Evolutionary conservation across 805 yeast genomes (phyloP), one percentile per base, ranked within the genome.

Genomic region (Hemisphaericaspora nanyangensis): DNA sequence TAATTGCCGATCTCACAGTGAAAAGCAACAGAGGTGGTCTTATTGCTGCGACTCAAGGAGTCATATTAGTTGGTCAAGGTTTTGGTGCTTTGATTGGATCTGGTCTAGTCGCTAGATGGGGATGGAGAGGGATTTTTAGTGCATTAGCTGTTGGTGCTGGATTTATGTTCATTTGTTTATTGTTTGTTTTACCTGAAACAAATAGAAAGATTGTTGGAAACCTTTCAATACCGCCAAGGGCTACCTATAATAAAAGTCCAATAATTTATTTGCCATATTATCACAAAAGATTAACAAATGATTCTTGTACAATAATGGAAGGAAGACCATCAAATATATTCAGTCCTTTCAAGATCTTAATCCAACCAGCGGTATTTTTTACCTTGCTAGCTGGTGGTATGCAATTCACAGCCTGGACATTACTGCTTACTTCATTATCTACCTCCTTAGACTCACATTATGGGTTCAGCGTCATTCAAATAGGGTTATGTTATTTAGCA

Each of bases 71-170:
- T 7, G 95, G 93, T 2, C 83, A 81, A 49, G 87, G 85, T 1
- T 69, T 87, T 45, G 89, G 93, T 12, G 88, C 93, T 0, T 63
- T 88, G 15, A 60, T 87, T 17, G 54, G 85, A 68, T 66, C 77
- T 3, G 71, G 74, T 16, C 32, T 61, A 15, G 49, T 53, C 3
- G 30, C 52, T 16, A 35, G 52, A 12, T 61, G 55, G 49, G 51
- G 49, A 13, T 87, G 95, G 95, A 68, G 88, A 45, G 79, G 87
- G 0, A 73, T 80, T 11, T 82, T 83, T 49, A 81, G 86, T 80
- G 82, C 85, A 44, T 58, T 84, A 35, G 77, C 83, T 1, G 77
- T 82, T 17, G 76, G 80, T 6, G 73, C 80, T 20, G 80, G 80
- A 3, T 37, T 58, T 2, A 61, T 74, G 11, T 40, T 69, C 4